Percentiles rank a stretch among this genome's conserved stretches.
phyloP scores from a whole-genome alignment of 1,139 yeast species.

The Chernovozyma aurita region DNA sequence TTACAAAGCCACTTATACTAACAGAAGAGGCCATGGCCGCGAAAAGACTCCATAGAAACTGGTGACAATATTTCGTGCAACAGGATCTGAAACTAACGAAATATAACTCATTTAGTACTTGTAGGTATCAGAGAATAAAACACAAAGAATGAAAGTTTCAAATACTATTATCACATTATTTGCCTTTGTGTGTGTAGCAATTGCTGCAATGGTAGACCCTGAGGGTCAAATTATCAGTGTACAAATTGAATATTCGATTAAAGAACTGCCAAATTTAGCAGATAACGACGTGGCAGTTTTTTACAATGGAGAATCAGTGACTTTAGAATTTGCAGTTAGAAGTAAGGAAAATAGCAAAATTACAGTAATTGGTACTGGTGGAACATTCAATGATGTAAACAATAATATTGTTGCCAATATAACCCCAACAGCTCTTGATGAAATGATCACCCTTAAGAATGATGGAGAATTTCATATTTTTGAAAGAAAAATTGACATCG shows the following conservation, averaged over 20 bases:
- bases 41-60: too few species aligned
- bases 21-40: too few species aligned
- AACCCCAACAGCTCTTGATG: slow-evolving; percentile 64
- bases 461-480: slow-evolving; percentile 25
- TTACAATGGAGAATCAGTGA: slow-evolving; percentile 50
- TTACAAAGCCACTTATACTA: too few species aligned
- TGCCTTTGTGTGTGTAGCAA: too few species aligned
- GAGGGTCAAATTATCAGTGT: not conserved
- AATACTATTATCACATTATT: too few species aligned
- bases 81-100: too few species aligned
- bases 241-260: slow-evolving; percentile 24
- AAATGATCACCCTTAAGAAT: slow-evolving; percentile 28
- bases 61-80: too few species aligned
- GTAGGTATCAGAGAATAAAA: too few species aligned
- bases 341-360: slow-evolving; percentile 54
- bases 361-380: slow-evolving; percentile 71
- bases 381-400: slow-evolving; percentile 54
- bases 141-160: too few species aligned
- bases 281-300: slow-evolving; percentile 38
- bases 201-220: not conserved
- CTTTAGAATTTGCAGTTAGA: slow-evolving; percentile 49
- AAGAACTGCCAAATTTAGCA: slow-evolving; percentile 35
- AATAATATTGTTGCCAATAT: slow-evolving; percentile 54
- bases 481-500: slow-evolving; percentile 51
- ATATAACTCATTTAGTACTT: too few species aligned